Percentiles rank a stretch among this genome's conserved stretches.
Evolutionary conservation across 306 rosid genomes (phyloP).

Genomic region (Dicorynia guianensis): DNA sequence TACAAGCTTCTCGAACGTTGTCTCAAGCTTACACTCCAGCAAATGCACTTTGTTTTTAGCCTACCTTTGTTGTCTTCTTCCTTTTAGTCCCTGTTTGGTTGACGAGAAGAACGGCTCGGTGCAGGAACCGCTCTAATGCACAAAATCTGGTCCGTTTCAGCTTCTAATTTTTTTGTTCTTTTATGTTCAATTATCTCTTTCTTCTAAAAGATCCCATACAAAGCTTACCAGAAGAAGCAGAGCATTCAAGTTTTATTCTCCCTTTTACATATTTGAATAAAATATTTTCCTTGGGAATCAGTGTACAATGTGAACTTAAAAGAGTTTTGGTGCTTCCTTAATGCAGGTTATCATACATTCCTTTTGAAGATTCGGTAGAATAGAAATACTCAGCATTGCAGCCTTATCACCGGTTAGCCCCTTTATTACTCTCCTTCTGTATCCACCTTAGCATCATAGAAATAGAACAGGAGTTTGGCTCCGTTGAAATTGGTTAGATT

Average conservation of each 20-base stretch:
- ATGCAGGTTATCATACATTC: constrained; percentile 38
- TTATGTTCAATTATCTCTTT: background rate
- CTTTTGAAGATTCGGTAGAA: background rate
- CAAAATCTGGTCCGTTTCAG: background rate
- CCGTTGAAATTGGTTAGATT: background rate
- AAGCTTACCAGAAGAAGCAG: background rate
- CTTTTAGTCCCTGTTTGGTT: constrained; percentile 43
- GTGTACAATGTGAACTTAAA: no score
- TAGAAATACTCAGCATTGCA: background rate
- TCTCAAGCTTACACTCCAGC: background rate
- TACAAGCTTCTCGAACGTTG: constrained; percentile 11
- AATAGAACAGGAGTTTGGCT: background rate
- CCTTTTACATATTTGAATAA: constrained; percentile 3
- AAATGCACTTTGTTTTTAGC: constrained; percentile 33
- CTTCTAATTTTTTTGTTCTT: background rate
- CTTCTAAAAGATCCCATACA: background rate
- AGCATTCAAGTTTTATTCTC: constrained; percentile 2
- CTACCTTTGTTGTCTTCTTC: background rate
- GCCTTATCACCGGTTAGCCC: constrained; percentile 17
- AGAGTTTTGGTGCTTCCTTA: constrained; percentile 19
- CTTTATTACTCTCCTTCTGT: constrained; percentile 25
- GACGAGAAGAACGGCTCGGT: constrained; percentile 35
- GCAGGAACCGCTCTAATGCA: constrained; percentile 17
- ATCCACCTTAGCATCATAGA: constrained; percentile 9
- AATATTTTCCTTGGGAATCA: background rate